Conservation (phyloP, 306 rosid genomes). For the Psophocarpus tetragonolobus region DNA sequence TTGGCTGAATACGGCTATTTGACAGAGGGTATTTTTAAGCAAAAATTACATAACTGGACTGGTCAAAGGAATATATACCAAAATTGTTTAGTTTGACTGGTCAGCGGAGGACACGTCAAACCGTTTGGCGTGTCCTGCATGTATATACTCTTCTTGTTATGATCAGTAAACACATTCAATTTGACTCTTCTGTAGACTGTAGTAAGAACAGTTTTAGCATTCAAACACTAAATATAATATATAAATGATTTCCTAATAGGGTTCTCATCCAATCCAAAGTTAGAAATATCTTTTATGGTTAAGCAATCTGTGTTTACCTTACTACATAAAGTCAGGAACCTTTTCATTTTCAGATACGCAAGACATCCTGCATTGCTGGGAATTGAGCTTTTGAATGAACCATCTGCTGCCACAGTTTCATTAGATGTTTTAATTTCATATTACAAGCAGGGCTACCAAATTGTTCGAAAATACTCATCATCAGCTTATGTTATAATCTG, state of each 20-base stretch:
- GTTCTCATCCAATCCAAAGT: no score
- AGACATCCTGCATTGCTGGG: slow-evolving; percentile 74
- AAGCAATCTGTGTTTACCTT: slow-evolving; percentile 1
- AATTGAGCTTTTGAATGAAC: slow-evolving; percentile 92
- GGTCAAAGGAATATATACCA: no score
- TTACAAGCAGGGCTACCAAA: slow-evolving; percentile 79
- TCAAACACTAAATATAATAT: neutral
- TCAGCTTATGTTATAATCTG: slow-evolving; percentile 80
- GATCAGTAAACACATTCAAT: neutral
- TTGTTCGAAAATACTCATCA: slow-evolving; percentile 71
- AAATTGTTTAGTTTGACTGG: no score
- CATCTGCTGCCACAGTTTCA: slow-evolving; percentile 70
- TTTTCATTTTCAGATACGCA: slow-evolving; percentile 65
- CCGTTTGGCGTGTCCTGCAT: no score
- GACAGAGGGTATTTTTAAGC: no score
- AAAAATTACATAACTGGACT: no score
- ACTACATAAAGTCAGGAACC: slow-evolving; percentile 7
- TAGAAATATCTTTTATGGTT: slow-evolving; percentile 14
- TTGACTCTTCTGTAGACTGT: neutral
- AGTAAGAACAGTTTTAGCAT: neutral
- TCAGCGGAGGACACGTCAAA: no score
- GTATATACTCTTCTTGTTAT: neutral
- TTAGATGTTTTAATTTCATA: slow-evolving; percentile 64
- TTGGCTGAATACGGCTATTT: neutral
- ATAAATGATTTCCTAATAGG: neutral